Evolutionary conservation across 169 alveolate species (phyloP), one percentile per base, ranked within the genome.

Genomic region (Theileria equi): DNA sequence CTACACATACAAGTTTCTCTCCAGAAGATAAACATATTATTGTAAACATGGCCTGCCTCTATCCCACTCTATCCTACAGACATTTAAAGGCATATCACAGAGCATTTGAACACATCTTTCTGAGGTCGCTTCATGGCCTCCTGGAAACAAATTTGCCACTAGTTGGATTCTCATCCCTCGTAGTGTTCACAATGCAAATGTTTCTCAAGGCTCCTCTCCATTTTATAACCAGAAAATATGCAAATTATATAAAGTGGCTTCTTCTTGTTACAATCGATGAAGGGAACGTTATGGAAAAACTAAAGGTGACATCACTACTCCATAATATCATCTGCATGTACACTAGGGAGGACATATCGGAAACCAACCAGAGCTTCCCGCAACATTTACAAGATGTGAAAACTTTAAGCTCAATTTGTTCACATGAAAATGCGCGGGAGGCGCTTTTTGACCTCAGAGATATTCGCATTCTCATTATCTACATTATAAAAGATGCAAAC

Each of bases 241-340:
- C 73, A 11, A 83, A 83, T 50, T 83, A 83, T 36, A 63, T 83
- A 40, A 83, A 83, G 44, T 83, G 89, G 84, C 47, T 83, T 1
- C 41, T 83, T 16, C 69, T 83, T 5, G 62, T 83, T 31, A 78
- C 81, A 8, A 83, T 83, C 40, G 90, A 83, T 49, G 79, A 83
- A 64, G 90, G 79, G 10, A 11, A 58, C 1, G 60, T 34, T 5
- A 23, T 67, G 19, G 79, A 67, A 38, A 10, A 31, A 0, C 61
- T 41, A 1, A 59, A 62, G 17, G 52, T 67, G 49, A 26, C 57
- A 53, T 3, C 54, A 28, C 59, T 67, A 31, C 52, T 67, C 2
- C 25, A n/a, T 17, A 49, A 58, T 1, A 35, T 67, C 28, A 67
- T 67, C 44, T 25, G 48, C n/a, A 67, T 67, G 69, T 67, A 34